Evolutionary conservation across 106 monocot genomes (phyloP).

Genomic region (Ottelia alismoides): DNA sequence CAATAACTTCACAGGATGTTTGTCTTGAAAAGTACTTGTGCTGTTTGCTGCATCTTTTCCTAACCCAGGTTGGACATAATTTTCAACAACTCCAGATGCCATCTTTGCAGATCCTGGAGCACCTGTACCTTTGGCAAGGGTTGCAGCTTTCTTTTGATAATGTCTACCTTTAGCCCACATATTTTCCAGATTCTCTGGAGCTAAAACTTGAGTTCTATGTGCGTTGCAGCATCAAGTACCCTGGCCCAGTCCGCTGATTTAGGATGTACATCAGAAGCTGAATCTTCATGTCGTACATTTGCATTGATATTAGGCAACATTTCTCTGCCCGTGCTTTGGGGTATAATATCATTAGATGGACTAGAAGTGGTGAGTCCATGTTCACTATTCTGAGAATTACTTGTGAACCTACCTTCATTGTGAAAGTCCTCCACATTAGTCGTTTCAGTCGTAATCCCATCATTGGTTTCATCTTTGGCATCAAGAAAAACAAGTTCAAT

Average conservation of each 20-base stretch:
- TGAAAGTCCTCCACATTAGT: neutral
- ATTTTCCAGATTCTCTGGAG: constrained; percentile 98
- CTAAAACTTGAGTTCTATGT: constrained; percentile 90
- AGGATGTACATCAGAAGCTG: constrained; percentile 7
- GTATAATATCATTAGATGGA: constrained; percentile 14
- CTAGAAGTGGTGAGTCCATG: constrained; percentile 16
- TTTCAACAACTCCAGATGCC: constrained; percentile 13
- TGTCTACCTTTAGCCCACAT: constrained; percentile 99
- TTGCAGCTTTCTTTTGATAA: constrained; percentile 70
- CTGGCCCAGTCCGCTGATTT: constrained; percentile 80
- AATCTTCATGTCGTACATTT: constrained; percentile 15
- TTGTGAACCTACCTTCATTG: neutral
- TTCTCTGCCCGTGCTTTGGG: constrained; percentile 15
- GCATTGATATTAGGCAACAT: constrained; percentile 6
- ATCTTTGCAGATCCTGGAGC: constrained; percentile 11
- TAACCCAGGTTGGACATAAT: constrained; percentile 6
- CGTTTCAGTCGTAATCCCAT: constrained; percentile 9
- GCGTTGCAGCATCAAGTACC: constrained; percentile 69
- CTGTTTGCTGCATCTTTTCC: constrained; percentile 24
- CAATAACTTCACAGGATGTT: constrained; percentile 3
- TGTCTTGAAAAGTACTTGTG: constrained; percentile 25
- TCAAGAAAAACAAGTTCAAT: constrained; percentile 67
- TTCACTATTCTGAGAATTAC: too few species aligned
- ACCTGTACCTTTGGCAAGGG: constrained; percentile 21
- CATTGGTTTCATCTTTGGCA: constrained; percentile 21